Base-by-base conservation (phyloP, 768 basidiomycete genomes). In the Macrolepiota albuminosa region DNA sequence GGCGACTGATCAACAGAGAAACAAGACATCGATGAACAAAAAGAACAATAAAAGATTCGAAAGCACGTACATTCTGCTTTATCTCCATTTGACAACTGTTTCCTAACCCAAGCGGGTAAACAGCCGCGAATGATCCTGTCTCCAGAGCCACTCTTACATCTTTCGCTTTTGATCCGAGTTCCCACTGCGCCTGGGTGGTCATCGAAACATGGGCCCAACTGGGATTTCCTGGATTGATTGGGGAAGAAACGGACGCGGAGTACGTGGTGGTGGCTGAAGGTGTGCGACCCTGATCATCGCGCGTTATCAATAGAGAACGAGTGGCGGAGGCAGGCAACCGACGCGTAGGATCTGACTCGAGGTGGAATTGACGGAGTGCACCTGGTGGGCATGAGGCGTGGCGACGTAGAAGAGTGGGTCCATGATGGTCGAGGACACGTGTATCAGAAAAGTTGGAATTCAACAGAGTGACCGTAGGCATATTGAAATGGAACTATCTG, bases 381-480 rank as follows among this genome's bases (percentile, higher is more conserved):
- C 52, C 58, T 54, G 58, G 37, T 37, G 58, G 58, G 45, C 52
- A 59, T 3, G 58, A 59, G 13, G 50, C 51, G 16, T 40, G 58
- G 4, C 58, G 42, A 26, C 58, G 58, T 14, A 54, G 57, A 11
- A 24, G 21, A 29, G 39, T 39, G 29, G 34, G 34, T 37, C n/a
- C 56, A 8, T n/a, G 46, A 47, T 47, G 2, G 18, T 48, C 16
- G 10, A 47, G 13, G 34, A 47, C 8, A 9, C 26, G 34, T 11
- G 7, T 9, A 48, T 46, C 29, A 24, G 16, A 16, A 11, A 24
- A 14, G 24, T 36, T 36, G 21, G 50, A 36, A 11, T 34, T 18
- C 33, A n/a, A 6, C 9, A 3, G 42, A 48, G 33, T n/a, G 49
- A 51, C n/a, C n/a, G 33, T 36, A 13, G 49, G 18, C 54, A 56